Conservation (phyloP, 176 grass and related monocot species). For the Typha latifolia region DNA sequence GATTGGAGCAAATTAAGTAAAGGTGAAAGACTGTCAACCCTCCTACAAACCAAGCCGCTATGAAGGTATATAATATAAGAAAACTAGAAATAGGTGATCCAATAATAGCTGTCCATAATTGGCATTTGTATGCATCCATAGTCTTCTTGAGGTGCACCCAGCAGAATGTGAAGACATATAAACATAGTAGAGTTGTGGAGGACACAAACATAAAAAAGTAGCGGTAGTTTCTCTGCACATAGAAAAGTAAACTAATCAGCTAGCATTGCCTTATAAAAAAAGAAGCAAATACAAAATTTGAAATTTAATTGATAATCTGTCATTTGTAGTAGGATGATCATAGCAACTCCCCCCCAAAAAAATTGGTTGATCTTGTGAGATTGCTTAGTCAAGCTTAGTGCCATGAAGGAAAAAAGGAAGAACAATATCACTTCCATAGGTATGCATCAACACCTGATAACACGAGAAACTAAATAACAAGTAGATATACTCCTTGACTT, state of each 20-base stretch:
- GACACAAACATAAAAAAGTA: constrained; percentile 89
- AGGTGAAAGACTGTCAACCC: constrained; percentile 90
- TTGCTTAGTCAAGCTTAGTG: no score
- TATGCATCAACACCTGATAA: no score
- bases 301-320: no score
- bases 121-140: constrained; percentile 8
- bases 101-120: constrained; percentile 29
- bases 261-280: no score
- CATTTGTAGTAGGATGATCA: no score
- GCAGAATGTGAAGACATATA: constrained; percentile 72
- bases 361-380: no score
- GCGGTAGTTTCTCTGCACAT: constrained; percentile 60
- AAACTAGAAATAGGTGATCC: constrained; percentile 58
- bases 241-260: neutral
- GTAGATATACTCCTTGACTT: no score
- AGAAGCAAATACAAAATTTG: no score
- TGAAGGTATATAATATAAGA: constrained; percentile 81
- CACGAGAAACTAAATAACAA: no score
- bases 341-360: no score
- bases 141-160: constrained; percentile 54
- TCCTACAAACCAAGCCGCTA: constrained; percentile 85
- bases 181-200: constrained; percentile 62
- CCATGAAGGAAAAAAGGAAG: no score
- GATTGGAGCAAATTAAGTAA: constrained; percentile 81
- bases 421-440: no score